phyloP scores from a whole-genome alignment of 2,329 filamentous ascomycete genomes.

The Tolypocladium inflatum region DNA sequence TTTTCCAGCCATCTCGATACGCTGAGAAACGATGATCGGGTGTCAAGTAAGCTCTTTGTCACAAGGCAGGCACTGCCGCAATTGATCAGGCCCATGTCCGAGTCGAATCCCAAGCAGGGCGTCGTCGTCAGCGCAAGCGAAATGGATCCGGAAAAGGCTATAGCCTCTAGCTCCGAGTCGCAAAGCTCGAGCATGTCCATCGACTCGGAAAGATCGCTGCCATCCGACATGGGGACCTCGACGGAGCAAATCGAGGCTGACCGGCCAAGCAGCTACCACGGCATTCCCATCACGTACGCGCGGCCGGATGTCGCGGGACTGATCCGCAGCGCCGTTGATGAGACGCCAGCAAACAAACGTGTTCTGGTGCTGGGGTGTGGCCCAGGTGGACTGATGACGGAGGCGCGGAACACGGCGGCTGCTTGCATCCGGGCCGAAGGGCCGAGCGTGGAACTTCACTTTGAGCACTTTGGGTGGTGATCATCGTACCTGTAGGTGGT shows the following conservation, averaged over 20 bases:
- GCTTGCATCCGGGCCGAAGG: slow-evolving; percentile 27
- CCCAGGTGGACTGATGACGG: slow-evolving; percentile 29
- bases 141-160: slow-evolving; percentile 4
- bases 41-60: slow-evolving; percentile 24
- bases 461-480: slow-evolving; percentile 37
- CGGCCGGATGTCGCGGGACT: slow-evolving; percentile 28
- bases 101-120: neutral
- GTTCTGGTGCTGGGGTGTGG: slow-evolving; percentile 38
- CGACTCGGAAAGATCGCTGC: slow-evolving; percentile 8
- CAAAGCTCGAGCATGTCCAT: slow-evolving; percentile 1
- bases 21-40: slow-evolving; percentile 17
- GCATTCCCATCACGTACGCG: slow-evolving; percentile 17
- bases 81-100: neutral
- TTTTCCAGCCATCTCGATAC: slow-evolving; percentile 24
- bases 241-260: neutral
- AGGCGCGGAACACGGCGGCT: slow-evolving; percentile 31
- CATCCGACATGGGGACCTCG: slow-evolving; percentile 9
- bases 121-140: neutral
- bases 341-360: slow-evolving; percentile 17
- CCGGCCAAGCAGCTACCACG: slow-evolving; percentile 1
- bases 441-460: slow-evolving; percentile 36
- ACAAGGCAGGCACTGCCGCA: slow-evolving; percentile 13
- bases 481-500: neutral
- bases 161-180: neutral
- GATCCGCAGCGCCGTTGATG: slow-evolving; percentile 20